phyloP scores from a whole-genome alignment of 306 rosid genomes.

The Pyrus bretschneideri region DNA sequence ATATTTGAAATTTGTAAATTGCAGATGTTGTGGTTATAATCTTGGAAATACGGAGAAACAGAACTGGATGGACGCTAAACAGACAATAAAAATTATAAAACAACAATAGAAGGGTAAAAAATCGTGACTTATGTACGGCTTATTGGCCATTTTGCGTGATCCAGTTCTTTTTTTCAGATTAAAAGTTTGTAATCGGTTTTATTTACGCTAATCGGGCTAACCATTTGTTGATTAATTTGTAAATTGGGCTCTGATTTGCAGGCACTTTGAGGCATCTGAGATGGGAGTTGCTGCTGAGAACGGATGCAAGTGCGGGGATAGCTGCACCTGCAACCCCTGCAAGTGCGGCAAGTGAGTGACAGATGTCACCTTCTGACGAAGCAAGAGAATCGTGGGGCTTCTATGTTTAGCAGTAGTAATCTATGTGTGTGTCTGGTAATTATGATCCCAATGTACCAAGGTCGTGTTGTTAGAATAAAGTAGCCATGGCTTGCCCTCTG shows the following conservation, averaged over 20 bases:
- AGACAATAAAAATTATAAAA: too few relatives aligned
- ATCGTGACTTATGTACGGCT: too few relatives aligned
- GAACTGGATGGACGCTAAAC: too few relatives aligned
- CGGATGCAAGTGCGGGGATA: slow-evolving; percentile 76
- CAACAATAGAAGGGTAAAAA: too few relatives aligned
- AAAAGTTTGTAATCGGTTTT: too few relatives aligned
- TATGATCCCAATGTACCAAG: not conserved
- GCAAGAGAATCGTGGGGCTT: slow-evolving; percentile 19
- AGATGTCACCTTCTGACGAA: not conserved
- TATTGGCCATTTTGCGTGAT: too few relatives aligned
- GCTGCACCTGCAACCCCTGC: slow-evolving; percentile 81
- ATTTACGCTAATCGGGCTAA: too few relatives aligned
- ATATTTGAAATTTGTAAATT: not conserved
- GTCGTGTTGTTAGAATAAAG: slow-evolving; percentile 33
- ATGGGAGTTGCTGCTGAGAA: slow-evolving; percentile 43
- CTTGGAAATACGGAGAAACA: too few relatives aligned
- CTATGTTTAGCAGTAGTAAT: not conserved
- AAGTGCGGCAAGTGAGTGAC: slow-evolving; percentile 44
- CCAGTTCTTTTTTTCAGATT: too few relatives aligned
- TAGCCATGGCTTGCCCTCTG: slow-evolving; percentile 6
- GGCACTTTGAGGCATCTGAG: slow-evolving; percentile 46
- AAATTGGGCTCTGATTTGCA: slow-evolving; percentile 4
- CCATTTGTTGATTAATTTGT: not conserved
- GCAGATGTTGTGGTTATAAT: not conserved
- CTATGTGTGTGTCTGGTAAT: not conserved